A percentile compares a stretch with the other conserved stretches of the same genome.
phyloP scores from a whole-genome alignment of 495 filamentous ascomycete species.

The Penicillium steckii region DNA sequence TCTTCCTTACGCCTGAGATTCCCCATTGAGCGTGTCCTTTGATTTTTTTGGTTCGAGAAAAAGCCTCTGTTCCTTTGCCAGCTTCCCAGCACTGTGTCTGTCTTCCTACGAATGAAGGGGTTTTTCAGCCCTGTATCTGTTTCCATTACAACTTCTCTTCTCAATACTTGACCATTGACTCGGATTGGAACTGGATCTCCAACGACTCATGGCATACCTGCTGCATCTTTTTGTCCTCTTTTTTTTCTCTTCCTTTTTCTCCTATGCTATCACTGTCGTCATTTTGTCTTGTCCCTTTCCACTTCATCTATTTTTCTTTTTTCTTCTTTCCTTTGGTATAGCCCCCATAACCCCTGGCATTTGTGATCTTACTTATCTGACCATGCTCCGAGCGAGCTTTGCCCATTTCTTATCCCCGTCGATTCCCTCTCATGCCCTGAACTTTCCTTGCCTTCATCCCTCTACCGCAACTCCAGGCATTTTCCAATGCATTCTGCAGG shows the following conservation, averaged over 20 bases:
- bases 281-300: constrained; percentile 13
- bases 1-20: constrained; percentile 34
- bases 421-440: constrained; percentile 29
- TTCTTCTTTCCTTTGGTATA: constrained; percentile 2
- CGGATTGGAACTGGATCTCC: constrained; percentile 25
- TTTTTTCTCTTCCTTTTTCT: constrained; percentile 7
- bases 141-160: constrained; percentile 18
- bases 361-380: constrained; percentile 26
- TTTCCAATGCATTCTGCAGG: constrained; percentile 47
- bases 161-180: constrained; percentile 7
- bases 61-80: constrained; percentile 20
- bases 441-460: constrained; percentile 28
- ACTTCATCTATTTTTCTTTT: constrained; percentile 13
- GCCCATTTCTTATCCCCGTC: constrained; percentile 29
- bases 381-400: constrained; percentile 38
- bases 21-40: constrained; percentile 30
- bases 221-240: constrained; percentile 23
- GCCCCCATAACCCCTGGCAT: neutral
- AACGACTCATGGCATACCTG: constrained; percentile 14
- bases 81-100: constrained; percentile 22
- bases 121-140: constrained; percentile 6
- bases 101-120: constrained; percentile 11
- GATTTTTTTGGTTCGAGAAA: constrained; percentile 24
- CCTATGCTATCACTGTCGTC: constrained; percentile 21
- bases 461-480: constrained; percentile 30